Base-by-base conservation (phyloP, 1,139 yeast genomes). In the Scheffersomyces illinoinensis region DNA sequence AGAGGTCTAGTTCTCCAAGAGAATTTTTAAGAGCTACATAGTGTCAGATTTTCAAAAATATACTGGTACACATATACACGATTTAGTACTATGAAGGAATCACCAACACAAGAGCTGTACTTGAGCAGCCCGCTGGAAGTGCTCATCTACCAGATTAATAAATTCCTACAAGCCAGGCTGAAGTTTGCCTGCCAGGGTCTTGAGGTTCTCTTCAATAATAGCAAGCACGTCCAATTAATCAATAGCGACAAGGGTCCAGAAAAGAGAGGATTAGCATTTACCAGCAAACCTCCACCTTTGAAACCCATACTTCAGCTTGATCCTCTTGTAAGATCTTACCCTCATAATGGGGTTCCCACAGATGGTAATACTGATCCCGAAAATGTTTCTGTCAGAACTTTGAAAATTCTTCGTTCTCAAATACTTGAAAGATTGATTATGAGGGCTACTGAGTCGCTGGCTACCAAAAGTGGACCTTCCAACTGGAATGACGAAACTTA, bases 191-290 rank as follows among this genome's bases (percentile, higher is more conserved):
- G 10, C 17, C 43, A 5, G 17, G 43, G 10, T 33, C 43, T 33
- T 8, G 14, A 7, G 43, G 2, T 33, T 33, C 43, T 33, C 43
- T 33, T 33, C 17, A 33, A 33, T 4, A 33, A 33, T 14, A 33
- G 17, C 17, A 33, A 33, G 17, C 43, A 33, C 12, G 43, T 33
- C 17, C 43, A 33, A 14, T 33, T 33, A 33, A 26, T 54, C 21
- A 60, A 64, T 21, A 55, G 58, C 20, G 52, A 59, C 18, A 26
- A 56, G n/a, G 55, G 55, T 18, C 67, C 67, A 14, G 63, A 62
- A 12, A 50, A 57, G n/a, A 52, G 68, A 52, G 63, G 64, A 19
- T 23, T 64, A 2, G 53, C 51, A 8, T 39, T 60, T 6, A 52
- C 49, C 10, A 50, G 24, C 19, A 53, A 57, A 20, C 48, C 58